Conservation (phyloP, 148 eudicot genomes). For the Persicaria tinctoria region DNA sequence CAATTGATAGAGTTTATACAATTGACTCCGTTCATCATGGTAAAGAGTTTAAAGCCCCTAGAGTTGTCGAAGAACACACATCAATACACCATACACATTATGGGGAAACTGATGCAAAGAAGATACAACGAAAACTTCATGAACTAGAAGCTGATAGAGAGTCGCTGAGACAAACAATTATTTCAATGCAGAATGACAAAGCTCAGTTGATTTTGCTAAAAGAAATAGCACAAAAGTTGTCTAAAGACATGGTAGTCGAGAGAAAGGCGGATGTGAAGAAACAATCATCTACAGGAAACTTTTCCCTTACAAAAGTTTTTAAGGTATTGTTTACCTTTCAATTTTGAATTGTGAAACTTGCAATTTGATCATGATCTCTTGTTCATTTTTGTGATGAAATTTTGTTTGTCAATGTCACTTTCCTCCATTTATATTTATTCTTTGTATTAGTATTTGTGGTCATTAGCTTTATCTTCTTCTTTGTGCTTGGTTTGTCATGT, state of each 20-base stretch:
- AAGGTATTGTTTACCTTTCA: slow-evolving; percentile 41
- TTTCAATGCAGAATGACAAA: slow-evolving; percentile 87
- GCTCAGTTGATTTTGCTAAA: slow-evolving; percentile 74
- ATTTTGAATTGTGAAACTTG: background rate
- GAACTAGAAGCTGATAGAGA: slow-evolving; percentile 95
- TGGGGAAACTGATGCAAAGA: slow-evolving; percentile 60
- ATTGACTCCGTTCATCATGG: slow-evolving; percentile 65
- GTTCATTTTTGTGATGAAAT: background rate
- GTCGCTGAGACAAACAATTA: slow-evolving; percentile 74
- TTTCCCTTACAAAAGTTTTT: slow-evolving; percentile 43
- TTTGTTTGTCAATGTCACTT: background rate
- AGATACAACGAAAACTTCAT: slow-evolving; percentile 68
- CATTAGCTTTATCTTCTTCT: background rate
- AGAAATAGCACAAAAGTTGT: slow-evolving; percentile 87
- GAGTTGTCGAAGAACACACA: slow-evolving; percentile 38
- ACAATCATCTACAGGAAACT: slow-evolving; percentile 31
- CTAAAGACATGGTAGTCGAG: slow-evolving; percentile 62
- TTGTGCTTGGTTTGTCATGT: background rate
- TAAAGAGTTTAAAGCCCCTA: slow-evolving; percentile 41
- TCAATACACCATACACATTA: slow-evolving; percentile 30
- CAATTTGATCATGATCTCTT: background rate
- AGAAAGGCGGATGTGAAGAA: slow-evolving; percentile 46
- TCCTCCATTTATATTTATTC: background rate
- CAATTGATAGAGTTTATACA: slow-evolving; percentile 78
- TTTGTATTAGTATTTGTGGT: background rate